Percentiles rank a stretch among this genome's conserved stretches.
Evolutionary conservation across 2,329 filamentous ascomycete genomes (phyloP).

Genomic region (Epichloe hybrida): DNA sequence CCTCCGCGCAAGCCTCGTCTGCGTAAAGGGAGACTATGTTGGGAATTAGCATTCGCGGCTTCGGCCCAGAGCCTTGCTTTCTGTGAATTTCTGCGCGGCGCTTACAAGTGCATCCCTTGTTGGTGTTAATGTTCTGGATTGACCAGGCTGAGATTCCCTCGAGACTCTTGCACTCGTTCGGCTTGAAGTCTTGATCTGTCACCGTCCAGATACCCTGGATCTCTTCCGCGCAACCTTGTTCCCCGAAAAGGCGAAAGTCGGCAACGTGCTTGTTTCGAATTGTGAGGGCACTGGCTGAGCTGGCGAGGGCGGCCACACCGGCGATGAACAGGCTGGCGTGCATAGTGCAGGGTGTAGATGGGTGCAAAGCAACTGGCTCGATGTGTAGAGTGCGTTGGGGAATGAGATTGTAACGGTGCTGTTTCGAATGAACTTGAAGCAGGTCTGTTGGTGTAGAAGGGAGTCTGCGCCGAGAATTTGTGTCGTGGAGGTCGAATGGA

Average conservation of each 20-base stretch:
- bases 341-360: background rate
- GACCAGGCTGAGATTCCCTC: constrained; percentile 6
- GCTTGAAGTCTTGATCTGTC: constrained; percentile 11
- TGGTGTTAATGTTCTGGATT: constrained; percentile 7
- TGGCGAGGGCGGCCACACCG: constrained; percentile 6
- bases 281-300: constrained; percentile 7
- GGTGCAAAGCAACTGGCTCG: background rate
- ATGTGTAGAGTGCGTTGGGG: background rate
- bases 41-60: background rate
- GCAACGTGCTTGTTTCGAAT: constrained; percentile 12
- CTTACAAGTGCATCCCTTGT: constrained; percentile 9
- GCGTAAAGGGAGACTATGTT: constrained; percentile 7
- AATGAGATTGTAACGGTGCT: background rate
- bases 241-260: constrained; percentile 13
- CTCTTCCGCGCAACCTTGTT: constrained; percentile 7
- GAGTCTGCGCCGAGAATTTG: too few relatives aligned
- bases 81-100: background rate
- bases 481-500: too few relatives aligned
- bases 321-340: constrained; percentile 8
- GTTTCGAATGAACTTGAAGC: background rate
- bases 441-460: too few relatives aligned
- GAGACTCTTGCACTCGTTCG: constrained; percentile 10
- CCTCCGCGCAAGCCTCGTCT: constrained; percentile 3
- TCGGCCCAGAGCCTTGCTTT: too few relatives aligned
- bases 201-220: constrained; percentile 16